These are phyloP conservation scores for Fraxinus nigra DNA, from an alignment of 305 asterid species.

Conservation along the genomic window DNA sequence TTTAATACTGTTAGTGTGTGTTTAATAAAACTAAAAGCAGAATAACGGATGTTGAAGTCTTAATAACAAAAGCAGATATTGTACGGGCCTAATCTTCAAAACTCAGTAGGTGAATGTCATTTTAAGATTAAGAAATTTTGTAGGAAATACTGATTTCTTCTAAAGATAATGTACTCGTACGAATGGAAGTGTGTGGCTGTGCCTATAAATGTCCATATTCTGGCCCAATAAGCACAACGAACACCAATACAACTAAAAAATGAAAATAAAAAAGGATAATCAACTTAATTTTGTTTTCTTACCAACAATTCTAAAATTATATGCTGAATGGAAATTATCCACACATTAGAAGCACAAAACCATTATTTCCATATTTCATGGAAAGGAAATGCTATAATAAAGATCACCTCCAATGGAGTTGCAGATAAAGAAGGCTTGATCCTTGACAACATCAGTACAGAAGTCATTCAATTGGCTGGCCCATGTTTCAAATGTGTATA, in stretches of 20 bases:
- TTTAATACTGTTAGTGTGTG: not conserved
- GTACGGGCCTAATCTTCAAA: not conserved
- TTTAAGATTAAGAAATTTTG: not conserved
- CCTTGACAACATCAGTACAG: conserved; percentile 62
- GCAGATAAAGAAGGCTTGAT: conserved; percentile 75
- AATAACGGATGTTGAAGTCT: not conserved
- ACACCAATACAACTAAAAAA: not conserved
- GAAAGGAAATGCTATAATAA: conserved; percentile 15
- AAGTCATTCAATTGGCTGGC: conserved; percentile 86
- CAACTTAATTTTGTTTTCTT: not conserved
- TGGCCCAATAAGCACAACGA: not conserved
- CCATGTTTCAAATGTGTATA: conserved; percentile 97
- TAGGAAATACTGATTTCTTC: not conserved
- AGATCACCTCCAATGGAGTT: conserved; percentile 91
- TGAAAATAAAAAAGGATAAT: not conserved
- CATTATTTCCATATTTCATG: not conserved
- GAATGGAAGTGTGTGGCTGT: not conserved
- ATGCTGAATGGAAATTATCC: not conserved
- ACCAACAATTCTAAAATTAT: not conserved
- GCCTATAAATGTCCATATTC: not conserved
- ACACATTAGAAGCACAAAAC: not conserved
- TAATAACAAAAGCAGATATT: not conserved
- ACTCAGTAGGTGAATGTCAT: not conserved
- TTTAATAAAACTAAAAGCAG: not conserved
- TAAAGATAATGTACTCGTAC: not conserved